These are phyloP conservation scores for Nemania abortiva DNA, from an alignment of 2,329 filamentous ascomycete species.

Conservation along the genomic window DNA sequence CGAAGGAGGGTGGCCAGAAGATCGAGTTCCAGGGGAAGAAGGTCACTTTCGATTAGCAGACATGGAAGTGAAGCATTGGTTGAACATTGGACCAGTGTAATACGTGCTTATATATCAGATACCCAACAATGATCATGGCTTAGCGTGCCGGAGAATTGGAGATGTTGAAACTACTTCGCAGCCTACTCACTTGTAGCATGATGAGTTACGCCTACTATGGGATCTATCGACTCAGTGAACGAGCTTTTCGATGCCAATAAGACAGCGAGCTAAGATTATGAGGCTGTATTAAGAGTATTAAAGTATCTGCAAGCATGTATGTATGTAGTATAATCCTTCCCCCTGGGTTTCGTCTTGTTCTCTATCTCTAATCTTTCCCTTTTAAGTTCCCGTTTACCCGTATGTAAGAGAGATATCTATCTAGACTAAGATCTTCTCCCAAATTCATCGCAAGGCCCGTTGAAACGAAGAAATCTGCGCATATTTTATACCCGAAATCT, in stretches of 20 bases:
- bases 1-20: constrained; percentile 67
- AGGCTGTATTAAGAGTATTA: background rate
- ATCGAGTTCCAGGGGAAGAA: constrained; percentile 68
- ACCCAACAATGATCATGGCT: constrained; percentile 16
- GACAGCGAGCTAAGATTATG: background rate
- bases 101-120: constrained; percentile 28
- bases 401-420: background rate
- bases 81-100: background rate
- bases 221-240: too few relatives aligned
- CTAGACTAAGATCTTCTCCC: background rate
- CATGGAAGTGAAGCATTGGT: background rate
- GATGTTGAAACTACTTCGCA: background rate
- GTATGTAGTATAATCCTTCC: background rate
- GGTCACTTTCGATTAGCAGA: constrained; percentile 66
- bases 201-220: too few relatives aligned
- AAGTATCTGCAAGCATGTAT: too few relatives aligned
- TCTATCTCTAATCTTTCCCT: background rate
- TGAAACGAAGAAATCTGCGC: background rate
- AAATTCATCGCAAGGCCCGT: background rate
- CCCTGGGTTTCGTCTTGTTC: background rate
- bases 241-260: too few relatives aligned
- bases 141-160: background rate
- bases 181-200: too few relatives aligned
- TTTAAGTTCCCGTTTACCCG: background rate
- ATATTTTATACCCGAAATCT: background rate